These are phyloP conservation scores for Neofusicoccum laricinum DNA, from an alignment of 2,329 filamentous ascomycete species.

Conservation along the genomic window DNA sequence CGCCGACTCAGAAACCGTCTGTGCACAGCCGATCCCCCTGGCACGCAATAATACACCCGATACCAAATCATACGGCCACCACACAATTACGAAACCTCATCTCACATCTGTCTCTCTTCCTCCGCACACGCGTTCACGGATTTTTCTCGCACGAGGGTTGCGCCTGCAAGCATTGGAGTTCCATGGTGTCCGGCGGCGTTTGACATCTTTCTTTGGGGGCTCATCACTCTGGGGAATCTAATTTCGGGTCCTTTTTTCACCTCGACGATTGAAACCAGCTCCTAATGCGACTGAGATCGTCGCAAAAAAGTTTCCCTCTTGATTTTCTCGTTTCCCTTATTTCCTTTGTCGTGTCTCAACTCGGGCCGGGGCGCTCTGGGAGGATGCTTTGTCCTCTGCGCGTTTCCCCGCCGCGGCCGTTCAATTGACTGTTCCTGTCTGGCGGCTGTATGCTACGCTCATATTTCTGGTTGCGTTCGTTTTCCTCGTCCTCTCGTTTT, in stretches of 20 bases:
- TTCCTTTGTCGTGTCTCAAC: slow-evolving; percentile 11
- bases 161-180: slow-evolving; percentile 17
- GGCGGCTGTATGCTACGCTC: neutral
- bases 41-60: slow-evolving; percentile 16
- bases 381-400: neutral
- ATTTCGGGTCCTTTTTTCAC: slow-evolving; percentile 7
- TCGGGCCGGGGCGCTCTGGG: neutral
- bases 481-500: slow-evolving; percentile 4
- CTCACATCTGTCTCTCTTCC: neutral
- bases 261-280: slow-evolving; percentile 6
- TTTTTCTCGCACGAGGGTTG: slow-evolving; percentile 16
- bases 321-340: slow-evolving; percentile 4
- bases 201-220: slow-evolving; percentile 8
- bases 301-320: slow-evolving; percentile 15
- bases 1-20: slow-evolving; percentile 17
- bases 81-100: slow-evolving; percentile 16
- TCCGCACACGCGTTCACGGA: slow-evolving; percentile 14
- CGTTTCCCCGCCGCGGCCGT: neutral
- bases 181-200: slow-evolving; percentile 14
- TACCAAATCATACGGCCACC: slow-evolving; percentile 16
- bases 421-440: neutral
- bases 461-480: neutral
- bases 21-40: slow-evolving; percentile 18
- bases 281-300: neutral
- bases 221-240: slow-evolving; percentile 7